phyloP scores from a whole-genome alignment of 169 alveolate species.

The Eimeria zaria region DNA sequence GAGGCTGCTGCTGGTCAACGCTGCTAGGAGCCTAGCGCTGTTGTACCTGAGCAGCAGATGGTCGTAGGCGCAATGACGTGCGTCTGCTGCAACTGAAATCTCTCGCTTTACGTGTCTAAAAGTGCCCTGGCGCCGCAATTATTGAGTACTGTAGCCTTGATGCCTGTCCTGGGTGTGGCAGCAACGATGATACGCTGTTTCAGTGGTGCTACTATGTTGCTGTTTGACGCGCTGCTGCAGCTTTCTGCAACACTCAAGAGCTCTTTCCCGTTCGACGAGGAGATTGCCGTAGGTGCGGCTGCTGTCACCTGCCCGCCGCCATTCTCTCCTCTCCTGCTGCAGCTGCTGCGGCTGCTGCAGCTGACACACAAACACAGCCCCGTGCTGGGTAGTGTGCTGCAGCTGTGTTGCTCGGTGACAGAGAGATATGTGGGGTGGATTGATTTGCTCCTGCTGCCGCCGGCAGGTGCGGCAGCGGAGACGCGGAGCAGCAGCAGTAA shows the following conservation, averaged over 20 bases:
- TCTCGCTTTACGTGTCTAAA: background rate
- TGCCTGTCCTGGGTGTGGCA: background rate
- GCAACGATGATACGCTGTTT: background rate
- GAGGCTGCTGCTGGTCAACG: background rate
- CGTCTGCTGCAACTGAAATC: background rate
- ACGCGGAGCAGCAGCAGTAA: constrained; percentile 32
- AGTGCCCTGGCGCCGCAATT: background rate
- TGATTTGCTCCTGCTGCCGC: constrained; percentile 63
- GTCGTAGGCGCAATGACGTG: background rate
- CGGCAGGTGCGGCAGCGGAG: background rate
- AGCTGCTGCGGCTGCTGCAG: constrained; percentile 76
- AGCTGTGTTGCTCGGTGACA: constrained; percentile 61
- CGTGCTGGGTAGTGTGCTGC: constrained; percentile 52
- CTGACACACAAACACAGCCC: constrained; percentile 33
- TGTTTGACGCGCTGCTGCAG: constrained; percentile 29
- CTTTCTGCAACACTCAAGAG: constrained; percentile 62
- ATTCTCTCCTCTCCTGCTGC: constrained; percentile 63
- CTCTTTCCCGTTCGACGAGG: constrained; percentile 60
- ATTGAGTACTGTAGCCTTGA: background rate
- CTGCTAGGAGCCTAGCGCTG: background rate
- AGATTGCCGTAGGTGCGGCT: background rate
- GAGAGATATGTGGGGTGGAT: constrained; percentile 69
- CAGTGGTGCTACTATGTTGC: constrained; percentile 2
- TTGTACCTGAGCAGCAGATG: background rate
- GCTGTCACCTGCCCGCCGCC: constrained; percentile 62